These are phyloP conservation scores for Yamadazyma blattariae DNA, from an alignment of 1,139 yeast genomes.

Conservation along the genomic window DNA sequence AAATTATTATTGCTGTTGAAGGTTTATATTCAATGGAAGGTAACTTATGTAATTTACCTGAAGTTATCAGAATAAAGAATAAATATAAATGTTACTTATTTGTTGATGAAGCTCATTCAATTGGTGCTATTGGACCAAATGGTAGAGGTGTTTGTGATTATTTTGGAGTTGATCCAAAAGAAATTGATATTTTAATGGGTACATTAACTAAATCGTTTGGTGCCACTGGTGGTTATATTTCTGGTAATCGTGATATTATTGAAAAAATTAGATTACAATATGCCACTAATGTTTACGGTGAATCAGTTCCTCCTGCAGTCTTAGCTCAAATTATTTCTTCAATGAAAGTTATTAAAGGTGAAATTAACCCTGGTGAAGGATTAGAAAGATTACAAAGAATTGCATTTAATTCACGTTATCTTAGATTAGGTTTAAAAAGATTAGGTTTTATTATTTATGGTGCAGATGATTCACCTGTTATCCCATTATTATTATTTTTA, in stretches of 20 bases:
- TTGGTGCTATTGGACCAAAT: conserved; percentile 93
- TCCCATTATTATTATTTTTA: conserved; percentile 80
- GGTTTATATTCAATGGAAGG: conserved; percentile 99
- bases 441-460: conserved; percentile 94
- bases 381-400: conserved; percentile 85
- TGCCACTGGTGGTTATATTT: conserved; percentile 96
- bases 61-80: conserved; percentile 67
- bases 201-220: conserved; percentile 97
- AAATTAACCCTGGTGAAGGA: conserved; percentile 90
- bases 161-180: conserved; percentile 72
- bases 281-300: conserved; percentile 75
- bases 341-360: conserved; percentile 74
- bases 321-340: conserved; percentile 85
- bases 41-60: conserved; percentile 84
- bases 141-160: conserved; percentile 97
- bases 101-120: conserved; percentile 97
- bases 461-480: conserved; percentile 94
- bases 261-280: conserved; percentile 73
- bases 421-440: conserved; percentile 85
- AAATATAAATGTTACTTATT: conserved; percentile 87
- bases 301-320: conserved; percentile 87
- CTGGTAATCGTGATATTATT: conserved; percentile 66
- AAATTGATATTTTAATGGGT: conserved; percentile 91
- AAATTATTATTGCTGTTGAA: conserved; percentile 89
- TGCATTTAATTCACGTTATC: conserved; percentile 92